Evolutionary conservation across 2,329 filamentous ascomycete genomes (phyloP).

Genomic region (Clarireedia homoeocarpa): DNA sequence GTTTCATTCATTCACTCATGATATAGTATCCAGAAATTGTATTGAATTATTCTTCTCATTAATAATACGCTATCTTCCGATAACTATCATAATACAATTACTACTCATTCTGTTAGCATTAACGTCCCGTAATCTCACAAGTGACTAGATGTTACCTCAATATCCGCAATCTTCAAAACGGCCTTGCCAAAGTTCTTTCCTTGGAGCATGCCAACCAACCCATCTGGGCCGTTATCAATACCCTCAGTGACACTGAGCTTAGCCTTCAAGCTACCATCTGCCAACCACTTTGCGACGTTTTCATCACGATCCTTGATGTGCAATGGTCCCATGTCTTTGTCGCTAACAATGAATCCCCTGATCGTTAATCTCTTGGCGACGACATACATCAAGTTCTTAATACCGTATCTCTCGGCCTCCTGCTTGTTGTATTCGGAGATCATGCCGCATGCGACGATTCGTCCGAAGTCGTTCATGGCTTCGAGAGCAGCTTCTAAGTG

Average conservation of each 20-base stretch:
- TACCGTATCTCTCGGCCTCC: slow-evolving; percentile 45
- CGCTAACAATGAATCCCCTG: slow-evolving; percentile 59
- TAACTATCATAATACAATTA: too few species aligned
- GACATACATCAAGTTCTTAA: slow-evolving; percentile 53
- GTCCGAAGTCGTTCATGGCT: slow-evolving; percentile 54
- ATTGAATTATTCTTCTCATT: too few species aligned
- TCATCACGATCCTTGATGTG: slow-evolving; percentile 55
- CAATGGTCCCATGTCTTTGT: slow-evolving; percentile 52
- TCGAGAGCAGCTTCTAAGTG: slow-evolving; percentile 61
- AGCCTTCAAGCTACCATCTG: slow-evolving; percentile 57
- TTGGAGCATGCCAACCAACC: slow-evolving; percentile 57
- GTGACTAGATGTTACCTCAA: slow-evolving; percentile 10
- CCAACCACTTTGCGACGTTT: slow-evolving; percentile 61
- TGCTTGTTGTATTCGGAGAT: slow-evolving; percentile 60
- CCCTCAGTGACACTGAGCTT: slow-evolving; percentile 53
- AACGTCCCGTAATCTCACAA: too few species aligned
- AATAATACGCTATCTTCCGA: too few species aligned
- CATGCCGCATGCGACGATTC: slow-evolving; percentile 57
- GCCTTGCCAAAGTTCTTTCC: slow-evolving; percentile 70
- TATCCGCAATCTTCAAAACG: slow-evolving; percentile 50
- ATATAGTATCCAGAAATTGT: too few species aligned
- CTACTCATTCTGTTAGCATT: too few species aligned
- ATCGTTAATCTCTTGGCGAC: slow-evolving; percentile 55
- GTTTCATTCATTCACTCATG: too few species aligned
- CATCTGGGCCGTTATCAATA: slow-evolving; percentile 58